phyloP scores from a whole-genome alignment of 192 early-diverging fungal species.

The Umbelopsis vinacea region DNA sequence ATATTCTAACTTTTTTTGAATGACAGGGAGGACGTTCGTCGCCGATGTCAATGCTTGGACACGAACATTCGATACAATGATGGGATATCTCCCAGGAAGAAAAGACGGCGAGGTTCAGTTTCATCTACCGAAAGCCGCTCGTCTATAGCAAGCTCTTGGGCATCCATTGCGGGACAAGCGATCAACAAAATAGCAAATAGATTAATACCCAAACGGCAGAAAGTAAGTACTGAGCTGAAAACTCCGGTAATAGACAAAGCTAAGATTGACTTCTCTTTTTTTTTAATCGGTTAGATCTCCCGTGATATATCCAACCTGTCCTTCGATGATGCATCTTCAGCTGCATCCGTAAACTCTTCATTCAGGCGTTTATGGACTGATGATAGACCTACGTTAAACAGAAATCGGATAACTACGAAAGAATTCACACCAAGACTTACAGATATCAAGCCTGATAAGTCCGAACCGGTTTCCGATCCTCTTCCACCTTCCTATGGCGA shows the following conservation, averaged over 20 bases:
- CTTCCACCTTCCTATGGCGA: background rate
- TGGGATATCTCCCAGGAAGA: conserved; percentile 9
- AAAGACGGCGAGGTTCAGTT: background rate
- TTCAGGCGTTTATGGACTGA: background rate
- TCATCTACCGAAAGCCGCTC: conserved; percentile 1
- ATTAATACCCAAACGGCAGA: conserved; percentile 2
- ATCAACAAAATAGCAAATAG: background rate
- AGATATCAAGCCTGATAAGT: background rate
- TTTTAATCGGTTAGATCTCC: background rate
- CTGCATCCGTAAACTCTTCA: background rate
- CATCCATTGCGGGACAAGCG: background rate
- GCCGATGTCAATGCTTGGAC: conserved; percentile 7
- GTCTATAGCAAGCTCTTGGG: background rate
- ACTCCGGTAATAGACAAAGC: too few relatives aligned
- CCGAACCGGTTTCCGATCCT: background rate
- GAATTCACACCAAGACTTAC: background rate
- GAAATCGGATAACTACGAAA: background rate
- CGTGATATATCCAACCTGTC: background rate
- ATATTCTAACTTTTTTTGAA: background rate
- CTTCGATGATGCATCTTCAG: background rate
- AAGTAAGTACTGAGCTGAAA: background rate
- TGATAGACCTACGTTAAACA: background rate
- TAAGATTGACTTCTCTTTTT: too few relatives aligned
- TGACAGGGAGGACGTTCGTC: background rate
- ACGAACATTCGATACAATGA: conserved; percentile 12